Evolutionary conservation across 1,139 yeast genomes (phyloP).

Genomic region (Yamadazyma epiphylla): DNA sequence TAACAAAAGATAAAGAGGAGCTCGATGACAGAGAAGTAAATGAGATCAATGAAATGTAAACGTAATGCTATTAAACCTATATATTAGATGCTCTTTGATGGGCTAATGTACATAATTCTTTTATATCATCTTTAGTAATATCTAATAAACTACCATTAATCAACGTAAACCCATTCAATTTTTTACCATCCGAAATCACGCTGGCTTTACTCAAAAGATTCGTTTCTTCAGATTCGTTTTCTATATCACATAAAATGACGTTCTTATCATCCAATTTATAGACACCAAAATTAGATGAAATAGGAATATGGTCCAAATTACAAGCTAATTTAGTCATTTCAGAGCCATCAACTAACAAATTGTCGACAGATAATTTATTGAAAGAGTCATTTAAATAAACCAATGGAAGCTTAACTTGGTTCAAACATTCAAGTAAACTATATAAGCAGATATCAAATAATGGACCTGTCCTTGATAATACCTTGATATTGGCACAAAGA

Average conservation of each 20-base stretch:
- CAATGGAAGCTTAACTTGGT: constrained; percentile 58
- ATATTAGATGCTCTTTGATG: constrained; percentile 20
- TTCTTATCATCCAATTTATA: constrained; percentile 9
- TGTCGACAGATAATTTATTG: constrained; percentile 22
- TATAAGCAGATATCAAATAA: constrained; percentile 75
- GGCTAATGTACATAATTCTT: constrained; percentile 44
- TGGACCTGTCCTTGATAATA: constrained; percentile 80
- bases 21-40: not conserved
- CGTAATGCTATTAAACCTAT: not conserved
- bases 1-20: constrained; percentile 8
- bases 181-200: constrained; percentile 12
- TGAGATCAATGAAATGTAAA: not conserved
- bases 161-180: constrained; percentile 15
- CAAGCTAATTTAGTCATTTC: constrained; percentile 23
- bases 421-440: constrained; percentile 62
- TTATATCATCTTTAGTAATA: constrained; percentile 44
- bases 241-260: constrained; percentile 13
- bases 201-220: constrained; percentile 11
- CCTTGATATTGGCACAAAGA: constrained; percentile 69
- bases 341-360: constrained; percentile 15
- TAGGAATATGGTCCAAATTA: constrained; percentile 32
- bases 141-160: constrained; percentile 21
- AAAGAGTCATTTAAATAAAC: constrained; percentile 46
- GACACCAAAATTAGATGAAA: constrained; percentile 66
- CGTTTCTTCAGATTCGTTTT: constrained; percentile 15